phyloP scores from a whole-genome alignment of 257 asterid species.

The Nicotiana sylvestris region DNA sequence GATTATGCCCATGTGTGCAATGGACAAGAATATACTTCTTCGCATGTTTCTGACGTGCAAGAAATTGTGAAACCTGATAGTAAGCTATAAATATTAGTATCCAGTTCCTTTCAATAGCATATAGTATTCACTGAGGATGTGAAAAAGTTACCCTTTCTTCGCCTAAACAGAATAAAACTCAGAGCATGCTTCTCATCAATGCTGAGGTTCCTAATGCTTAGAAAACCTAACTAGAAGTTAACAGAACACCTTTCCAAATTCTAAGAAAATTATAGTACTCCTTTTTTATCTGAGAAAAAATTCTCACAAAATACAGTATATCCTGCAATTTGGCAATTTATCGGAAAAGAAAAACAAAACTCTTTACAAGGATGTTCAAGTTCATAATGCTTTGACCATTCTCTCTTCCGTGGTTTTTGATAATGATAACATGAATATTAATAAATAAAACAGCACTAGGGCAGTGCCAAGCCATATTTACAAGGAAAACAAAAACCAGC shows the following conservation, averaged over 20 bases:
- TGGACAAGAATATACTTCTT: slow-evolving; percentile 84
- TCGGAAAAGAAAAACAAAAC: background rate
- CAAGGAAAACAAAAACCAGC: too few relatives aligned
- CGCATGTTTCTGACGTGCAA: slow-evolving; percentile 63
- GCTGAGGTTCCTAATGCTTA: background rate
- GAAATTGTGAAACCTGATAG: slow-evolving; percentile 76
- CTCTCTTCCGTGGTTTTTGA: too few relatives aligned
- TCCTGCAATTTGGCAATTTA: background rate
- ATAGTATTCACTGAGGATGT: background rate
- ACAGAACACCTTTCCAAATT: background rate
- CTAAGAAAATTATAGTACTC: background rate
- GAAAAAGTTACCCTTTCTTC: background rate
- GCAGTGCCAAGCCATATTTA: too few relatives aligned
- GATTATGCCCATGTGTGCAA: slow-evolving; percentile 99
- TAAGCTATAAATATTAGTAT: background rate
- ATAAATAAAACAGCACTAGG: too few relatives aligned
- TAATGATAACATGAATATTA: too few relatives aligned
- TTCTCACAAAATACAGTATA: background rate
- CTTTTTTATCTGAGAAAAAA: background rate
- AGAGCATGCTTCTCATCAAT: background rate
- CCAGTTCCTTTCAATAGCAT: slow-evolving; percentile 5
- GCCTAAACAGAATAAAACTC: background rate
- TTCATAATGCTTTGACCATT: background rate
- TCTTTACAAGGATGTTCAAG: background rate
- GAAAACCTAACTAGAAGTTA: slow-evolving; percentile 3